Evolutionary conservation across 495 filamentous ascomycete species (phyloP).

Genomic region (Collariella sp.): DNA sequence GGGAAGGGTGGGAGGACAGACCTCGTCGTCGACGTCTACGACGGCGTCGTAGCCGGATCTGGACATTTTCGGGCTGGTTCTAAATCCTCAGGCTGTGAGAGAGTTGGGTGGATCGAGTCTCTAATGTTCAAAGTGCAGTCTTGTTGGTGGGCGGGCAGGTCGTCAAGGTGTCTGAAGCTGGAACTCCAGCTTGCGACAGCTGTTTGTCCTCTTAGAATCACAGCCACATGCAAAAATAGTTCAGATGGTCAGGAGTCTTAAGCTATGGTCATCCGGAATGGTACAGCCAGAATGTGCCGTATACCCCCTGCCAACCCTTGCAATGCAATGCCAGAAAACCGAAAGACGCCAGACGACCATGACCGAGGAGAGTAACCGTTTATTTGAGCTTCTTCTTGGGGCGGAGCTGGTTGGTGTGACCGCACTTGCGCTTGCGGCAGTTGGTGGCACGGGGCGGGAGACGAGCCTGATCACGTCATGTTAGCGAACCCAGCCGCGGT

Average conservation of each 20-base stretch:
- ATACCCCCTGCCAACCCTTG: slow-evolving; percentile 21
- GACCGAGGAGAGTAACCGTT: slow-evolving; percentile 27
- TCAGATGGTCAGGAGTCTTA: slow-evolving; percentile 23
- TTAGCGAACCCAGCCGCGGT: slow-evolving; percentile 9
- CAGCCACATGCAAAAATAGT: slow-evolving; percentile 5
- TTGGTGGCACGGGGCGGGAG: slow-evolving; percentile 97
- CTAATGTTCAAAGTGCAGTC: not conserved
- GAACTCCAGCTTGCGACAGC: slow-evolving; percentile 20
- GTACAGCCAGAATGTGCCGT: slow-evolving; percentile 21
- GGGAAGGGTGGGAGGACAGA: not conserved
- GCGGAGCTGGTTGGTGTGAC: slow-evolving; percentile 98
- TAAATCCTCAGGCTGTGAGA: not conserved
- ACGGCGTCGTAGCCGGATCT: slow-evolving; percentile 92
- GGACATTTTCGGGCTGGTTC: slow-evolving; percentile 48
- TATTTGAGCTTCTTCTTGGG: slow-evolving; percentile 99
- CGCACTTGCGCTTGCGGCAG: slow-evolving; percentile 99
- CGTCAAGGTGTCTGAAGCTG: slow-evolving; percentile 1
- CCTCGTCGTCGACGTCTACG: slow-evolving; percentile 88
- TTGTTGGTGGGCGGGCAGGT: not conserved
- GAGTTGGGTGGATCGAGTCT: not conserved
- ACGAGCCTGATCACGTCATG: slow-evolving; percentile 56
- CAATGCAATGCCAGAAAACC: slow-evolving; percentile 25
- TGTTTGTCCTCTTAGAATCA: slow-evolving; percentile 11
- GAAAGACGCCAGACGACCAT: slow-evolving; percentile 34
- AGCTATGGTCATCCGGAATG: slow-evolving; percentile 27